phyloP scores from a whole-genome alignment of 352 stramenopile species.

The Plasmopara muralis region DNA sequence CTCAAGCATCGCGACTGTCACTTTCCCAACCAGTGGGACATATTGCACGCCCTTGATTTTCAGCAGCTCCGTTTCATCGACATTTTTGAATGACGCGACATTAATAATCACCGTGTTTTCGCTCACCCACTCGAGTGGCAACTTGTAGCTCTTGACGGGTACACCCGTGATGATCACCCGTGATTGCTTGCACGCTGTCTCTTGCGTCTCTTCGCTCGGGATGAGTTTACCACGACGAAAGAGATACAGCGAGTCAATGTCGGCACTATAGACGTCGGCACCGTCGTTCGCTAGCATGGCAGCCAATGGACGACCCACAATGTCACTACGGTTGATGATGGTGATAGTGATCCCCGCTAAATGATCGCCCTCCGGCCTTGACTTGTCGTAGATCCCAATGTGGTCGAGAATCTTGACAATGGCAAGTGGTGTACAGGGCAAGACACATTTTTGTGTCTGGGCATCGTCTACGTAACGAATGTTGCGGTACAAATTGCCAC shows the following conservation, averaged over 20 bases:
- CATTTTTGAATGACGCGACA: conserved; percentile 94
- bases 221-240: conserved; percentile 90
- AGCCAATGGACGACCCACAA: conserved; percentile 91
- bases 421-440: conserved; percentile 95
- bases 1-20: conserved; percentile 95
- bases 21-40: conserved; percentile 94
- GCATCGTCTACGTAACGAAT: conserved; percentile 91
- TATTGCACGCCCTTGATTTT: conserved; percentile 90
- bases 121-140: conserved; percentile 89
- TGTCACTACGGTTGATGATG: conserved; percentile 97
- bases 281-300: conserved; percentile 95
- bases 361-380: conserved; percentile 44
- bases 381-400: conserved; percentile 82
- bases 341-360: conserved; percentile 87
- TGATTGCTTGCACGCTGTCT: conserved; percentile 85
- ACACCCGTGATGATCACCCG: conserved; percentile 94
- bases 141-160: conserved; percentile 89
- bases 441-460: conserved; percentile 91
- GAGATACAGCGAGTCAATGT: conserved; percentile 94
- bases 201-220: conserved; percentile 73
- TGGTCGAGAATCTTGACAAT: conserved; percentile 94
- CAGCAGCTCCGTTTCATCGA: conserved; percentile 88
- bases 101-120: conserved; percentile 93
- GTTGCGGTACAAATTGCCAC: conserved; percentile 96
- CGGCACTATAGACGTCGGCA: conserved; percentile 92